Evolutionary conservation across 306 rosid genomes (phyloP).

Genomic region (Medicago arabica): DNA sequence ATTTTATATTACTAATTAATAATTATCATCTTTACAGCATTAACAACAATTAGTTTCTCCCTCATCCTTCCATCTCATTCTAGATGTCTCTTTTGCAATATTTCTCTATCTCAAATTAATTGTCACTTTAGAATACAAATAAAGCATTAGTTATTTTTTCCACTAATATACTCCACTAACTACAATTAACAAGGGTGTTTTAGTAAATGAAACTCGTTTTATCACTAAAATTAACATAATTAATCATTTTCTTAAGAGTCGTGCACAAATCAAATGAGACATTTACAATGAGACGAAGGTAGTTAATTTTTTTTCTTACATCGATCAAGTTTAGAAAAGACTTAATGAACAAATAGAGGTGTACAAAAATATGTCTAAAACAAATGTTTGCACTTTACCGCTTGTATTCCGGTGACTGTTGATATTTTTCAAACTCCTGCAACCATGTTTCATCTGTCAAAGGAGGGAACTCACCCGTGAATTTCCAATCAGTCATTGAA

Average conservation of each 20-base stretch:
- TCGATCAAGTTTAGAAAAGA: not conserved
- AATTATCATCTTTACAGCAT: not conserved
- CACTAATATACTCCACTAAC: no score
- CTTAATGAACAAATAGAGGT: conserved; percentile 5
- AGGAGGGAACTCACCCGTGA: conserved; percentile 22
- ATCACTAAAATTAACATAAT: no score
- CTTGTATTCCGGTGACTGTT: conserved; percentile 84
- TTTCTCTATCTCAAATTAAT: no score
- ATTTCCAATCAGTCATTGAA: conserved; percentile 34
- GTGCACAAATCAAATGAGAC: no score
- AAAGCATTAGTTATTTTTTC: no score
- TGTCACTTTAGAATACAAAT: no score
- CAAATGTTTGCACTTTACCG: conserved; percentile 54
- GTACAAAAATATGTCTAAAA: not conserved
- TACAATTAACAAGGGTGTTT: no score
- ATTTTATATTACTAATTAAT: not conserved
- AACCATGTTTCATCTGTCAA: conserved; percentile 26
- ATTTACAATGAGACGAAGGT: no score
- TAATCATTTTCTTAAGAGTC: no score
- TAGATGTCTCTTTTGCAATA: no score
- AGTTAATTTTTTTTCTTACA: not conserved
- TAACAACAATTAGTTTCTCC: not conserved
- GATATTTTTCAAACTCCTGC: conserved; percentile 43
- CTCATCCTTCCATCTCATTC: no score
- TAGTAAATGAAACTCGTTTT: no score